Evolutionary conservation across 1,139 yeast genomes (phyloP).

Genomic region (Torulaspora globosa): DNA sequence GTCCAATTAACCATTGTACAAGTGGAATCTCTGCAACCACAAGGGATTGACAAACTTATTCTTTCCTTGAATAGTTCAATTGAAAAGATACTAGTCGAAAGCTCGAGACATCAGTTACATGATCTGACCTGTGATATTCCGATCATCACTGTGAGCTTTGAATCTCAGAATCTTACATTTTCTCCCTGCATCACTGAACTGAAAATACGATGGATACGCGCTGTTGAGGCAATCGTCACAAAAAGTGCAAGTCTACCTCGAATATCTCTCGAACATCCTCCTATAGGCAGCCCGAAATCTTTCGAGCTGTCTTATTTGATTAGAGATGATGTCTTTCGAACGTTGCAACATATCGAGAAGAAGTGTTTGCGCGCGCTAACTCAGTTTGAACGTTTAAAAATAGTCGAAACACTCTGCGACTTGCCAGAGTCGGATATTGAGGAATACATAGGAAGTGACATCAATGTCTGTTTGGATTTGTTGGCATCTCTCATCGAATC

Average conservation of each 20-base stretch:
- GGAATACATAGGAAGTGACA: slow-evolving; percentile 2
- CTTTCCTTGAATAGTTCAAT: slow-evolving; percentile 5
- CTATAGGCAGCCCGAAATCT: not conserved
- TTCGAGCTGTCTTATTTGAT: not conserved
- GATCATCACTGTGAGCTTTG: slow-evolving; percentile 1
- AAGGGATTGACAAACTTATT: not conserved
- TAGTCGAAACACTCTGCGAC: slow-evolving; percentile 2
- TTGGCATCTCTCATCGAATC: not conserved
- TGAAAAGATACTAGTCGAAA: slow-evolving; percentile 1
- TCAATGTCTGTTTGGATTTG: slow-evolving; percentile 3
- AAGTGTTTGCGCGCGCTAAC: not conserved
- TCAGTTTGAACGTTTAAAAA: slow-evolving; percentile 1
- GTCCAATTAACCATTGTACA: slow-evolving; percentile 3
- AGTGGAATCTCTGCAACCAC: not conserved
- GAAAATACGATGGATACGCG: slow-evolving; percentile 7
- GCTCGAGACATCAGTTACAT: not conserved
- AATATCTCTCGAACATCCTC: not conserved
- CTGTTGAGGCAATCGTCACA: slow-evolving; percentile 2
- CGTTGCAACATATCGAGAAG: slow-evolving; percentile 1
- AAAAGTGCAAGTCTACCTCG: not conserved
- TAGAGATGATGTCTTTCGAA: not conserved
- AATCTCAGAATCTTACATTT: slow-evolving; percentile 1
- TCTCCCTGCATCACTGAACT: slow-evolving; percentile 3
- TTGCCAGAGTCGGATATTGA: slow-evolving; percentile 4
- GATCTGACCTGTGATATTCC: not conserved